phyloP scores from a whole-genome alignment of 1,139 yeast genomes.

The Pneumocystis carinii region DNA sequence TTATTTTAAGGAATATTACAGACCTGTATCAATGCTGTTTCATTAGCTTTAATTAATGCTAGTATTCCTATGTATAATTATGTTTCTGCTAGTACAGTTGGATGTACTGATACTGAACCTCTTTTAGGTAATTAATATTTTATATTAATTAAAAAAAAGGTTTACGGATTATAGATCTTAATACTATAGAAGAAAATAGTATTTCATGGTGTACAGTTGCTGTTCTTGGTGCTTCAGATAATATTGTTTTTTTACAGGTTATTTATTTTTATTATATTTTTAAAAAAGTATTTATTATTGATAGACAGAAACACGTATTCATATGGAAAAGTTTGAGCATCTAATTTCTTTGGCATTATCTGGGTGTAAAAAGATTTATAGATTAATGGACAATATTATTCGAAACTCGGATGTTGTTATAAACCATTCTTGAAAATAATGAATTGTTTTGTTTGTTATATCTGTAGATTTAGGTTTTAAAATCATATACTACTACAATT shows the following conservation, averaged over 20 bases:
- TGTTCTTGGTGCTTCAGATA: slow-evolving; percentile 59
- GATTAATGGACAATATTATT: slow-evolving; percentile 73
- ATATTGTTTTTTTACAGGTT: slow-evolving; percentile 47
- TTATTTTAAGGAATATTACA: slow-evolving; percentile 44
- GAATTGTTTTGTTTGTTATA: neutral
- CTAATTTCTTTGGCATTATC: slow-evolving; percentile 74
- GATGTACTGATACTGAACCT: slow-evolving; percentile 57
- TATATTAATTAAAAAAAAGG: neutral
- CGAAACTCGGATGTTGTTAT: slow-evolving; percentile 46
- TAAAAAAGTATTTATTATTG: neutral
- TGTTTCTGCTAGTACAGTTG: slow-evolving; percentile 66
- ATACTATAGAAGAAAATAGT: slow-evolving; percentile 68
- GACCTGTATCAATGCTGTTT: slow-evolving; percentile 70
- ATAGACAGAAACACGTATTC: slow-evolving; percentile 62
- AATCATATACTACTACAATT: too few relatives aligned
- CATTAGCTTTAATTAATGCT: slow-evolving; percentile 83
- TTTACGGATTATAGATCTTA: slow-evolving; percentile 37
- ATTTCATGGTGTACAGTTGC: slow-evolving; percentile 72
- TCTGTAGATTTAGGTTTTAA: neutral
- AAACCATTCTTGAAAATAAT: slow-evolving; percentile 10
- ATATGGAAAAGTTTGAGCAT: slow-evolving; percentile 62
- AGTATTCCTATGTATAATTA: slow-evolving; percentile 92
- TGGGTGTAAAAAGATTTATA: slow-evolving; percentile 74
- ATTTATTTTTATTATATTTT: neutral
- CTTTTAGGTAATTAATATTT: slow-evolving; percentile 29